These are phyloP conservation scores for Carex cristatella DNA, from an alignment of 176 grass and related monocot species.

Conservation along the genomic window DNA sequence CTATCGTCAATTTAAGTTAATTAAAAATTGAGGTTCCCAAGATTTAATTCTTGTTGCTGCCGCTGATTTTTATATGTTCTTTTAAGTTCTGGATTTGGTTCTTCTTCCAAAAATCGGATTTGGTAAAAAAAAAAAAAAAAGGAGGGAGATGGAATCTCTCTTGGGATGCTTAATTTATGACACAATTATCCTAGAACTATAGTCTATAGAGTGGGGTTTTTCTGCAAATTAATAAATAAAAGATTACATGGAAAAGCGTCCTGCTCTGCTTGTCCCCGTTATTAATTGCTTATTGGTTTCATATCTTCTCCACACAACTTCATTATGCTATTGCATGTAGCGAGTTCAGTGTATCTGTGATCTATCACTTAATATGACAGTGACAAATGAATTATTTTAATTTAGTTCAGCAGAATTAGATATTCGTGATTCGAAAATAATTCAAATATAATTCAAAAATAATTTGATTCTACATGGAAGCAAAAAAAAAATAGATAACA, in stretches of 20 bases:
- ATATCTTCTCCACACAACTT: neutral
- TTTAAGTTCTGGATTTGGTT: conserved; percentile 6
- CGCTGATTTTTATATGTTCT: neutral
- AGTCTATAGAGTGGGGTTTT: neutral
- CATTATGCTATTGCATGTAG: neutral
- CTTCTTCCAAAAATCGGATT: neutral
- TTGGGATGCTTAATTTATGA: conserved; percentile 12
- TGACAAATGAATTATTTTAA: too few relatives aligned
- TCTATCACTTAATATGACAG: too few relatives aligned
- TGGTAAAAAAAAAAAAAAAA: neutral
- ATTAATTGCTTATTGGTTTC: neutral
- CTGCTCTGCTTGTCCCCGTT: neutral
- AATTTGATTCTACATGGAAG: too few relatives aligned
- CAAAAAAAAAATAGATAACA: too few relatives aligned
- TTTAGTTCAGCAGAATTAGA: too few relatives aligned
- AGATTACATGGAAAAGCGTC: neutral
- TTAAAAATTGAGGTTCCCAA: neutral
- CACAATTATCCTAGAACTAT: neutral
- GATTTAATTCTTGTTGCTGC: neutral
- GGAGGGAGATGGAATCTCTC: neutral
- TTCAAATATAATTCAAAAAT: too few relatives aligned
- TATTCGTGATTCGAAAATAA: too few relatives aligned
- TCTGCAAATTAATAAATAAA: conserved; percentile 11
- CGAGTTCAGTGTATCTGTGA: too few relatives aligned
- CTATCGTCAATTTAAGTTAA: conserved; percentile 1